Evolutionary conservation across 2,329 filamentous ascomycete genomes (phyloP), one percentile per base, ranked within the genome.

Genomic region (Penicillium frequentans): DNA sequence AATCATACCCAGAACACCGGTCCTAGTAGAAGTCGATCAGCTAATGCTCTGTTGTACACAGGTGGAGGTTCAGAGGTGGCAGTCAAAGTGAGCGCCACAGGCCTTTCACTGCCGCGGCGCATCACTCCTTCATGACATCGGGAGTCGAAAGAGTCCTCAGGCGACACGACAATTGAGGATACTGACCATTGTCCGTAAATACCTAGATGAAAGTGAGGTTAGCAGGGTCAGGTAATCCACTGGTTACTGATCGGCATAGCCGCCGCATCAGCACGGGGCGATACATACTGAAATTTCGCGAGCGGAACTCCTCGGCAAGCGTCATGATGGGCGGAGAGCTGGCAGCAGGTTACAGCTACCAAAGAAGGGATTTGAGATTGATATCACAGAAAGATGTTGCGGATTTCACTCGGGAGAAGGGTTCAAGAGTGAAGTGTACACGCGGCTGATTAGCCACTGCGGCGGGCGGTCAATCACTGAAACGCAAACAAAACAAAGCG

Each of bases 101-200:
- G 23, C 23, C 24, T 52, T 45, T 5, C 27, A 19, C 23, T 26
- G n/a, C 8, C n/a, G 11, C 5, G 16, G 39, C 19, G 24, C 27
- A 44, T 44, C 13, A 10, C 3, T 46, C 27, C n/a, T 26, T 21
- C 8, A 13, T 13, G 16, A 33, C 9, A 29, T 14, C 16, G 9
- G 11, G 21, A 31, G 3, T 21, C 10, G 19, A 11, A 19, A 10
- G 26, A n/a, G 10, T 19, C 1, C 6, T 9, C 21, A 10, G 13
- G 14, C 10, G 21, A 24, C 10, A 21, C 29, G 16, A 19, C 9
- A 19, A 14, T 13, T 6, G 1, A 44, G 52, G 21, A 55, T 54
- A 81, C 82, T 75, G 70, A 87, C 85, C 85, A 88, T 85, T 87
- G 85, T 67, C 84, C 85, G 72, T 87, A 88, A 73, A 88, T 88